These are phyloP conservation scores for Tolypocladium cylindrosporum DNA, from an alignment of 2,329 filamentous ascomycete genomes.

Conservation along the genomic window DNA sequence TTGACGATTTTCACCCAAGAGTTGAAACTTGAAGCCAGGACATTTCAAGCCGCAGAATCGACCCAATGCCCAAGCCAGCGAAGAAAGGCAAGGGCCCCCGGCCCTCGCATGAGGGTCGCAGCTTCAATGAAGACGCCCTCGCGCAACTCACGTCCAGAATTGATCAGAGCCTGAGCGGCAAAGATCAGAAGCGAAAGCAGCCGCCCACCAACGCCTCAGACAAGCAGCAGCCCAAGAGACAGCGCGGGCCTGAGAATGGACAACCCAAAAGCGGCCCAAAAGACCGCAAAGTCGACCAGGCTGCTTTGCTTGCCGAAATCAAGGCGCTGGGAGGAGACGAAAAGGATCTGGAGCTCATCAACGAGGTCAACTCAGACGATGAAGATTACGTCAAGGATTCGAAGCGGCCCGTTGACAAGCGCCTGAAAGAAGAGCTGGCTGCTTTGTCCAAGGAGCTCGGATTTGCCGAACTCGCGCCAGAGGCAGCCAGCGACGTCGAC, in stretches of 20 bases:
- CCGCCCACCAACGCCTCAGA: constrained; percentile 22
- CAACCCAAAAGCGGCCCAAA: constrained; percentile 10
- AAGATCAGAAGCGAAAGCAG: constrained; percentile 35
- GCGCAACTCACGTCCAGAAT: constrained; percentile 46
- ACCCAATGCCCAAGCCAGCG: constrained; percentile 23
- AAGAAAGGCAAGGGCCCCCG: constrained; percentile 25
- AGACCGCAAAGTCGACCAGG: constrained; percentile 17
- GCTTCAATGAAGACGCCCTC: constrained; percentile 40
- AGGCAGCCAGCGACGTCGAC: constrained; percentile 26
- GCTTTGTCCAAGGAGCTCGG: constrained; percentile 29
- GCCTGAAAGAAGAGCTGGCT: constrained; percentile 23
- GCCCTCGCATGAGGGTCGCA: constrained; percentile 9
- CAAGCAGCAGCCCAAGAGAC: constrained; percentile 26
- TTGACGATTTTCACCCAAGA: not conserved
- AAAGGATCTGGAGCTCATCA: constrained; percentile 52
- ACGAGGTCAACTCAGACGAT: constrained; percentile 35
- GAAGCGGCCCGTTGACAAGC: constrained; percentile 30
- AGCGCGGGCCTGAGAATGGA: constrained; percentile 19
- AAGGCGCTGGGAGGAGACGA: constrained; percentile 55
- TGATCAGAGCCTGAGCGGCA: constrained; percentile 36
- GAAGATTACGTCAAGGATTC: constrained; percentile 20
- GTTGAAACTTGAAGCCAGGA: not conserved
- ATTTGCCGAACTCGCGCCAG: constrained; percentile 20
- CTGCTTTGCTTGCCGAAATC: constrained; percentile 50
- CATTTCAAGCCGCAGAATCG: not conserved